Percentiles rank a stretch among this genome's conserved stretches.
Evolutionary conservation across 768 basidiomycete species (phyloP).

Genomic region (Xanthoconium purpureum): DNA sequence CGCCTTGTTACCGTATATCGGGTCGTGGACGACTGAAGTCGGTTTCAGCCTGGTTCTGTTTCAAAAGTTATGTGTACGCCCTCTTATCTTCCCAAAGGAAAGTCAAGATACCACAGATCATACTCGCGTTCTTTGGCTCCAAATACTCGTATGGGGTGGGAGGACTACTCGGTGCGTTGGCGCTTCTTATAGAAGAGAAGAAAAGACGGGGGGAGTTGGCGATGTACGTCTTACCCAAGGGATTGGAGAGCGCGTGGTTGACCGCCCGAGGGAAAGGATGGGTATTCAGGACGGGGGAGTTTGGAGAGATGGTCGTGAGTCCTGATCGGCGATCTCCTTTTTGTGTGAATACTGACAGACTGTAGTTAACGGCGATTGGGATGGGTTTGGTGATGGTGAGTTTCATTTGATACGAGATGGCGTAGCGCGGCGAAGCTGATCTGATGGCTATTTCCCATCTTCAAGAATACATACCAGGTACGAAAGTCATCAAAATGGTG

Average conservation of each 20-base stretch:
- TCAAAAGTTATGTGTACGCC: conserved; percentile 58
- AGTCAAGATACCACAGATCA: conserved; percentile 40
- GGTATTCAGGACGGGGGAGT: conserved; percentile 67
- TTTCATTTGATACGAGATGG: conserved; percentile 5
- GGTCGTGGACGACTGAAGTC: neutral
- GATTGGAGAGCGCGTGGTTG: conserved; percentile 87
- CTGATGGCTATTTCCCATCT: neutral
- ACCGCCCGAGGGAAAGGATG: conserved; percentile 71
- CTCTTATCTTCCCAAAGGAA: conserved; percentile 40
- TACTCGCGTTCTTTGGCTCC: conserved; percentile 58
- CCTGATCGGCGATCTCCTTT: neutral
- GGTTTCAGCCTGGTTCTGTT: conserved; percentile 56
- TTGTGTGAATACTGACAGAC: conserved; percentile 8
- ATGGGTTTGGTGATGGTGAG: conserved; percentile 91
- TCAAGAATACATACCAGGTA: conserved; percentile 75
- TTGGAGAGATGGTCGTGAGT: conserved; percentile 64
- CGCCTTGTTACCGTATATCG: neutral
- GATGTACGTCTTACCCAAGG: conserved; percentile 89
- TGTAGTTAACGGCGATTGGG: conserved; percentile 62
- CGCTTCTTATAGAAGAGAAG: conserved; percentile 85
- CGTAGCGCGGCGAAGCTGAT: conserved; percentile 3
- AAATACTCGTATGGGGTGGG: conserved; percentile 72
- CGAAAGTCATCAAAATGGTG: neutral
- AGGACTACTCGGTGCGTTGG: conserved; percentile 70
- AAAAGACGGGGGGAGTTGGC: conserved; percentile 87